Percentiles rank a stretch among this genome's conserved stretches.
Evolutionary conservation across 495 filamentous ascomycete genomes (phyloP).

Genomic region (Neurospora terricola): DNA sequence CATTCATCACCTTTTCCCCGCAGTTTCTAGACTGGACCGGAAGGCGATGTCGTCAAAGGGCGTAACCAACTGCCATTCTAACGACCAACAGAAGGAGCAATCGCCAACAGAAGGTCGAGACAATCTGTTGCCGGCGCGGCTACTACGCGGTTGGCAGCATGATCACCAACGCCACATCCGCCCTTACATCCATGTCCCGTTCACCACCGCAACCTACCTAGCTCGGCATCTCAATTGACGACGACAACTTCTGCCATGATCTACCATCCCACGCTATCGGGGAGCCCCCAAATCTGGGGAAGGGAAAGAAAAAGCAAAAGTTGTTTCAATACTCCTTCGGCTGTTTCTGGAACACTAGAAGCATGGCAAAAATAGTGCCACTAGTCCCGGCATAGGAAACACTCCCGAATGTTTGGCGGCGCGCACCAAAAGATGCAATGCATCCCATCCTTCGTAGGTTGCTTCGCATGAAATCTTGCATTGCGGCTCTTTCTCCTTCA

Average conservation of each 20-base stretch:
- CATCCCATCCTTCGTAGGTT: not conserved
- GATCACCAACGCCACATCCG: not conserved
- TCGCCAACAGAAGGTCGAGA: not conserved
- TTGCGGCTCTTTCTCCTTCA: not conserved
- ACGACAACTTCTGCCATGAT: not conserved
- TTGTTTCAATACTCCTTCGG: not conserved
- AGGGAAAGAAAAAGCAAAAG: not conserved
- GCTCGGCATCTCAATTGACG: not conserved
- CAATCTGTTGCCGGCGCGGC: not conserved
- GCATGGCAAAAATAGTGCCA: not conserved
- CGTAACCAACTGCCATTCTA: not conserved
- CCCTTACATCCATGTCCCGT: not conserved
- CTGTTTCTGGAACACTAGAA: not conserved
- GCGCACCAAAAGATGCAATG: not conserved
- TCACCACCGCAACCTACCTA: not conserved
- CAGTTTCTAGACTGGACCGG: not conserved
- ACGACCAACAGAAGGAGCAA: not conserved
- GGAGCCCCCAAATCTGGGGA: not conserved
- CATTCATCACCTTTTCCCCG: not conserved
- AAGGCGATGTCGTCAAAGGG: not conserved
- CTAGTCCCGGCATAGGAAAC: not conserved
- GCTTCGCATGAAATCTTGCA: not conserved
- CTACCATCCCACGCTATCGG: not conserved
- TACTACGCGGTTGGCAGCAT: not conserved
- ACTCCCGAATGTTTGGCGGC: not conserved